A percentile compares a stretch with the other conserved stretches of the same genome.
phyloP scores from a whole-genome alignment of 2,329 filamentous ascomycete genomes.

The Neonectria magnoliae region DNA sequence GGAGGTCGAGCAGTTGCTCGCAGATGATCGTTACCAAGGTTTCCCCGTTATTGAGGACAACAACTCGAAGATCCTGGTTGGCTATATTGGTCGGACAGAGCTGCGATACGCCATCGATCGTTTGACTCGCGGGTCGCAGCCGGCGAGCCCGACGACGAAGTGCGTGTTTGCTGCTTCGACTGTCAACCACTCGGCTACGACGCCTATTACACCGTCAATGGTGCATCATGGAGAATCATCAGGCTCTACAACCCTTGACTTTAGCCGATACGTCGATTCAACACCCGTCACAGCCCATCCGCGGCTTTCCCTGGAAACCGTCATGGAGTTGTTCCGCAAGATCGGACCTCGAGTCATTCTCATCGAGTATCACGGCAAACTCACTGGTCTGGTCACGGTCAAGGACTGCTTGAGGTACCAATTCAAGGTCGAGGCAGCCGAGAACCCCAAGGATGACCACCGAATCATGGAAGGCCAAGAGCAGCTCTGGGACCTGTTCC shows the following conservation, averaged over 20 bases:
- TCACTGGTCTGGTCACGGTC: slow-evolving; percentile 89
- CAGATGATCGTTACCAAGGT: slow-evolving; percentile 85
- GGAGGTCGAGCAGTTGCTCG: slow-evolving; percentile 80
- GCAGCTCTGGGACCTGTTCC: slow-evolving; percentile 69
- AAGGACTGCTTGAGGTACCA: slow-evolving; percentile 98
- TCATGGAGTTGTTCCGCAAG: slow-evolving; percentile 99
- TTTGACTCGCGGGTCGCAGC: slow-evolving; percentile 73
- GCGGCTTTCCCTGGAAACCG: slow-evolving; percentile 89
- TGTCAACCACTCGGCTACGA: slow-evolving; percentile 40
- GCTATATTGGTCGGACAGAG: slow-evolving; percentile 93
- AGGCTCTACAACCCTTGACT: slow-evolving; percentile 71
- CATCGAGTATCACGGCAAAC: slow-evolving; percentile 86
- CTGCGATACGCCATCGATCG: slow-evolving; percentile 89
- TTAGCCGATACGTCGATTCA: slow-evolving; percentile 87
- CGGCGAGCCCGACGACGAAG: slow-evolving; percentile 70
- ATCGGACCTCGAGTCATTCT: slow-evolving; percentile 94
- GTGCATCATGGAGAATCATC: slow-evolving; percentile 30
- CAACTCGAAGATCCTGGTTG: slow-evolving; percentile 76
- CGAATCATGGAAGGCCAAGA: slow-evolving; percentile 69
- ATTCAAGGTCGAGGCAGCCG: slow-evolving; percentile 91
- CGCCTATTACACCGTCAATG: slow-evolving; percentile 45
- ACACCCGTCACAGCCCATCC: slow-evolving; percentile 94
- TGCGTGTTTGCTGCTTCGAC: slow-evolving; percentile 75
- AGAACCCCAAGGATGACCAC: slow-evolving; percentile 73
- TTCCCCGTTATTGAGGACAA: slow-evolving; percentile 89